These are phyloP conservation scores for Trichoderma oligosporum DNA, from an alignment of 2,329 filamentous ascomycete species.

Conservation along the genomic window DNA sequence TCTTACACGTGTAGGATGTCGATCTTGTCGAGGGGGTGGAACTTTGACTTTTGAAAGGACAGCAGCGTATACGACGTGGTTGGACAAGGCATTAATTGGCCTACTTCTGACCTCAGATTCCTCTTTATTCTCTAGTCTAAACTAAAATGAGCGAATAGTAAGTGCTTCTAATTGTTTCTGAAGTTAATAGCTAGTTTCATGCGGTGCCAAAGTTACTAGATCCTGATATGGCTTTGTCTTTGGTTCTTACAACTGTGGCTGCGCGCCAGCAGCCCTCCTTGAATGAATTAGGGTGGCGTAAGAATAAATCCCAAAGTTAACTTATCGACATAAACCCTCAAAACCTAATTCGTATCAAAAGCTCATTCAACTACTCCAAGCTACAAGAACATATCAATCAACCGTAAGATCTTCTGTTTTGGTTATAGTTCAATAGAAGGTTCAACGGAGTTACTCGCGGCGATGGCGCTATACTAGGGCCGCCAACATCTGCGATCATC, in stretches of 20 bases:
- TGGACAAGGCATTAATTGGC: neutral
- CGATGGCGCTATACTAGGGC: neutral
- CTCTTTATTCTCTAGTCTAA: neutral
- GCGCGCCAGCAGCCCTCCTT: neutral
- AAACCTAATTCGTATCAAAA: neutral
- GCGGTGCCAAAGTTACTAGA: neutral
- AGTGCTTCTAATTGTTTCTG: neutral
- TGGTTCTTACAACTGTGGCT: neutral
- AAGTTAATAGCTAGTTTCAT: neutral
- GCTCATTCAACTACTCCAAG: neutral
- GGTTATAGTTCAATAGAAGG: neutral
- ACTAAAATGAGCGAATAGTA: neutral
- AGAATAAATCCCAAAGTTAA: neutral
- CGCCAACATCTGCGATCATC: neutral
- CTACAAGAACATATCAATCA: neutral
- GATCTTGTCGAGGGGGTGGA: neutral
- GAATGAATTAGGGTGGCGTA: neutral
- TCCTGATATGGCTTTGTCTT: neutral
- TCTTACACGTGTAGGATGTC: neutral
- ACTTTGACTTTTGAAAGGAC: slow-evolving; percentile 1
- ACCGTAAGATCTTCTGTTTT: neutral
- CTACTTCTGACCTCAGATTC: neutral
- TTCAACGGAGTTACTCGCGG: neutral
- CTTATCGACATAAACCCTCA: neutral
- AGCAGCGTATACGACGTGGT: neutral